Percentiles rank a stretch among this genome's conserved stretches.
These are phyloP conservation scores for Zasmidium angulare DNA, from an alignment of 2,329 filamentous ascomycete species.

Conservation along the genomic window DNA sequence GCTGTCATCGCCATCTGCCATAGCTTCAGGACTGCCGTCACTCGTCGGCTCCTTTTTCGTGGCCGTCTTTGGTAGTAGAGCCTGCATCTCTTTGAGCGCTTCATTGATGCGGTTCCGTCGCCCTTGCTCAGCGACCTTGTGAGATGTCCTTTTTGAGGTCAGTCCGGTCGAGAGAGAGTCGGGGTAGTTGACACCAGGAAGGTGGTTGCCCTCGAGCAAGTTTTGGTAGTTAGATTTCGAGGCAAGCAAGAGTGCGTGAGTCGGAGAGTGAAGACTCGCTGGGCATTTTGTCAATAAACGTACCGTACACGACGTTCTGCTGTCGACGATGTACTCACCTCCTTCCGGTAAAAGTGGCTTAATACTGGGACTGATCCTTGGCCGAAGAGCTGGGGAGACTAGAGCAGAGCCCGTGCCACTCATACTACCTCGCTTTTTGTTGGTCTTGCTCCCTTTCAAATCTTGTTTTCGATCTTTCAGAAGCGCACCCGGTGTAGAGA, in stretches of 20 bases:
- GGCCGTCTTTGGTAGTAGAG: constrained; percentile 65
- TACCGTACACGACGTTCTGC: constrained; percentile 14
- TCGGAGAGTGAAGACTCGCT: constrained; percentile 54
- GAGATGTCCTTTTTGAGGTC: constrained; percentile 93
- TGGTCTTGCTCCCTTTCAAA: constrained; percentile 45
- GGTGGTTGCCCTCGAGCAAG: constrained; percentile 86
- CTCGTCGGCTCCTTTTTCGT: constrained; percentile 34
- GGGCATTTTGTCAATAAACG: not conserved
- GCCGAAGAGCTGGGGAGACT: constrained; percentile 82
- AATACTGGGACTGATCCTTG: constrained; percentile 90
- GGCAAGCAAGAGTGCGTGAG: constrained; percentile 73
- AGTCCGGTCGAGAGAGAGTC: constrained; percentile 89
- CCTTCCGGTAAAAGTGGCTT: constrained; percentile 80
- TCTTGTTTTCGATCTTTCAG: constrained; percentile 33
- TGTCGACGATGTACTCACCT: constrained; percentile 45
- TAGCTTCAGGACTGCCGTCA: constrained; percentile 46
- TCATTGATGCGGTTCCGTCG: constrained; percentile 93
- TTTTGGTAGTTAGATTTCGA: constrained; percentile 98
- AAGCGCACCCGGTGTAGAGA: constrained; percentile 38
- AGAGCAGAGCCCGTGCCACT: constrained; percentile 62
- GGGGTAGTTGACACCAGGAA: constrained; percentile 68
- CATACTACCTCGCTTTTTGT: constrained; percentile 67
- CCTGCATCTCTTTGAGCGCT: constrained; percentile 86
- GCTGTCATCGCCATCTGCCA: constrained; percentile 42
- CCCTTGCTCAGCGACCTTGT: constrained; percentile 97